Evolutionary conservation across 2,329 filamentous ascomycete species (phyloP), one percentile per base, ranked within the genome.

Genomic region (Colletotrichum sp.): DNA sequence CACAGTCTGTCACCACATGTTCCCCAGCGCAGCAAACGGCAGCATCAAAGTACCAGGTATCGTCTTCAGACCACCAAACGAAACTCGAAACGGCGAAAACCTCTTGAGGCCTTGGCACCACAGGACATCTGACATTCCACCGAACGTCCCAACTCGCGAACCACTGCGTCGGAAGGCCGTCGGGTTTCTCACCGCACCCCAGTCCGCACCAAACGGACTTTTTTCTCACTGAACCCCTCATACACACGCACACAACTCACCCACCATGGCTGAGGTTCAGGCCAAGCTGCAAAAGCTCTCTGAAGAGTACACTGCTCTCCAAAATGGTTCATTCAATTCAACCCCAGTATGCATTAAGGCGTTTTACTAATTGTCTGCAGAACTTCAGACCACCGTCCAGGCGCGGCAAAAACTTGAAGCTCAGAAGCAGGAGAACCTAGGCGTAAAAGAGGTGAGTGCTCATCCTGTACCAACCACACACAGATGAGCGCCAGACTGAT

Each of bases 401-500:
- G 94, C 95, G 12, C 92, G 96, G 78, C 96, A 99, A 87, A 98
- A 94, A 86, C 92, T 99, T 8, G 96, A 98, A 84, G 94, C 96
- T 8, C 97, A 99, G 85, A 94, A 94, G 84, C 95, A 98, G 82
- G 97, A 99, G 85, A 99, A 98, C 83, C 87, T 93, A 65, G 93
- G 94, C 19, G 97, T 99, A 12, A 93, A 98, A 84, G 94, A 95
- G 86, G 95, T 95, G 79, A 60, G 84, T 71, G 5, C 11, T 22
- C 22, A 32, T 2, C 22, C 11, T 34, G 30, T 30, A 15, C 27
- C 19, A 12, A 1, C 19, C 11, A 27, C 13, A 3, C 1, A 1
- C 30, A 11, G n/a, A 68, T 34, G 30, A 44, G 13, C 60, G 27
- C 15, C 12, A 15, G 16, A n/a, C 48, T 72, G 7, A 74, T 8